Base-by-base conservation (phyloP, 2,329 filamentous ascomycete genomes). In the Fusarium sp. region DNA sequence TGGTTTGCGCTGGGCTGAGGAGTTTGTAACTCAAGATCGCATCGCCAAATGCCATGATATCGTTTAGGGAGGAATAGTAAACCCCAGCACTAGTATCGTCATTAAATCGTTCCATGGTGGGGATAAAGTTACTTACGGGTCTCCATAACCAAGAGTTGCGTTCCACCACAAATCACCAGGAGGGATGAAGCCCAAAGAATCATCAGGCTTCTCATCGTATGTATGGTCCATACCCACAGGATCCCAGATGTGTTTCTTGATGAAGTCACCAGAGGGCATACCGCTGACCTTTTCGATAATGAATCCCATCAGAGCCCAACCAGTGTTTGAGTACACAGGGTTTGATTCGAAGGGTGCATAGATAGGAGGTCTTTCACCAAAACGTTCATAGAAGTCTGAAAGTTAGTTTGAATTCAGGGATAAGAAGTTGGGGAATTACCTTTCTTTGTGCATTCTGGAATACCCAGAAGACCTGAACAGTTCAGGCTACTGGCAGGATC, bases 231-330 rank as follows among this genome's bases (percentile, higher is more conserved):
- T 69, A 5, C 65, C 59, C 0, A 47, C 52, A 3, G 65, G 59
- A 3, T 45, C 50, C 66, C 59, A 69, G 0, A 69, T 69, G 1
- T 51, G n/a, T 2, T 43, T 52, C 15, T 69, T 52, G 15, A 69
- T 69, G 3, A 55, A 69, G 9, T 69, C 50, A 1, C 42, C 50
- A 1, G 66, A 69, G 0, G 65, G 11, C 14, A 65, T 44, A 2
- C 66, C 65, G 5, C 49, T 69, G 6, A 69, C 34, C 4, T 56
- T 69, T 8, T 69, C 59, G 15, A 69, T 65, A 0, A 69, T n/a
- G 4, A 6, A 52, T 0, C 66, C 66, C 34, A 69, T 32, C 1
- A 69, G 8, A 9, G 49, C 59, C 9, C 55, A 69, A 0, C 40
- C 65, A 0, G 44, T 16, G 10, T 69, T 63, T 4, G 66, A 64